phyloP scores from a whole-genome alignment of 805 yeast genomes.

The Suhomyces tanzawaensis region DNA sequence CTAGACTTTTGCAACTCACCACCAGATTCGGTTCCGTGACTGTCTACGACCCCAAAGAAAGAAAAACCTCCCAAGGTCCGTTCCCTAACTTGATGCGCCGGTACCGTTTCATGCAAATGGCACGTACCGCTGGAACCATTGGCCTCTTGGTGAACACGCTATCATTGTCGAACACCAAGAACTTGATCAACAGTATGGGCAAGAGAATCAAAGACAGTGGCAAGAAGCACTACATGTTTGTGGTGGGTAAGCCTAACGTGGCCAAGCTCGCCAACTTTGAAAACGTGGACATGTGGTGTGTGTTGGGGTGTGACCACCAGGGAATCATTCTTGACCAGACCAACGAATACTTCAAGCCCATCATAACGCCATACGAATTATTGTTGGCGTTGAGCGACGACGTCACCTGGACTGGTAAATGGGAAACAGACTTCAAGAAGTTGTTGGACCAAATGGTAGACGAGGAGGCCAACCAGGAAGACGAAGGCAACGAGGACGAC shows the following conservation, averaged over 20 bases:
- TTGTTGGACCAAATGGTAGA: slow-evolving; percentile 42
- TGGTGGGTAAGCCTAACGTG: slow-evolving; percentile 96
- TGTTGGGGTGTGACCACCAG: slow-evolving; percentile 90
- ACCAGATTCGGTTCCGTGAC: slow-evolving; percentile 63
- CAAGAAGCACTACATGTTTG: slow-evolving; percentile 90
- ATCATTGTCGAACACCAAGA: slow-evolving; percentile 71
- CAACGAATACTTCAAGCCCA: slow-evolving; percentile 84
- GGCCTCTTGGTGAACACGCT: slow-evolving; percentile 90
- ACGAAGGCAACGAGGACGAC: slow-evolving; percentile 23
- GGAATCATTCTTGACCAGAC: slow-evolving; percentile 81
- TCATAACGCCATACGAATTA: slow-evolving; percentile 90
- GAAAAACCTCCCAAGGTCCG: slow-evolving; percentile 51
- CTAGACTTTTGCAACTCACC: slow-evolving; percentile 70
- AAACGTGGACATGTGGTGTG: slow-evolving; percentile 90
- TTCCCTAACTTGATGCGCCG: slow-evolving; percentile 79
- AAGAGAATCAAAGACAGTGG: slow-evolving; percentile 67
- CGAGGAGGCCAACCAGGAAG: slow-evolving; percentile 32
- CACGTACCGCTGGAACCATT: slow-evolving; percentile 87
- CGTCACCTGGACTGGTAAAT: slow-evolving; percentile 87
- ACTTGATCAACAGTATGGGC: slow-evolving; percentile 60
- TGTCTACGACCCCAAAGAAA: slow-evolving; percentile 43
- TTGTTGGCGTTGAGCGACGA: slow-evolving; percentile 74
- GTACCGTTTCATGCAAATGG: slow-evolving; percentile 81
- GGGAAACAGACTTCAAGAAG: slow-evolving; percentile 78
- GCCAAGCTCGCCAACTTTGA: slow-evolving; percentile 97